phyloP scores from a whole-genome alignment of 352 stramenopile species.

The Globisporangium apiculatum region DNA sequence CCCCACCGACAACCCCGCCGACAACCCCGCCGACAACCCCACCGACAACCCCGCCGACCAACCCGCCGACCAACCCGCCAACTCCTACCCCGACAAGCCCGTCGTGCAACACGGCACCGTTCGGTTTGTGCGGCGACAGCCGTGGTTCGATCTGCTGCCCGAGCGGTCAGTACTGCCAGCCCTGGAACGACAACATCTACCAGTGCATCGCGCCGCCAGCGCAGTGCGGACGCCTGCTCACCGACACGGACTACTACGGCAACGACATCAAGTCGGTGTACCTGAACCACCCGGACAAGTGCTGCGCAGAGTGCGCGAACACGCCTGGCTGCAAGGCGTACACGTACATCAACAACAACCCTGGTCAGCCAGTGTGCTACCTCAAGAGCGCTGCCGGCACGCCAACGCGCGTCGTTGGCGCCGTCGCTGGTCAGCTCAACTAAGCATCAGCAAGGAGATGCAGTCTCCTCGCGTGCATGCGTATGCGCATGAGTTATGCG shows the following conservation, averaged over 20 bases:
- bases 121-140: neutral
- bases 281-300: slow-evolving; percentile 10
- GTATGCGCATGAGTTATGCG: neutral
- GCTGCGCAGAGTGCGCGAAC: slow-evolving; percentile 31
- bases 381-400: slow-evolving; percentile 28
- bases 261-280: slow-evolving; percentile 44
- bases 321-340: slow-evolving; percentile 31
- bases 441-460: neutral
- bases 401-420: slow-evolving; percentile 13
- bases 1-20: neutral
- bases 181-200: slow-evolving; percentile 31
- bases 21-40: too few species aligned
- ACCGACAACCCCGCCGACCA: too few species aligned
- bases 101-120: neutral
- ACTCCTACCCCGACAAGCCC: neutral
- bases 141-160: neutral
- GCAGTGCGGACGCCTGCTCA: slow-evolving; percentile 23
- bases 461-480: neutral
- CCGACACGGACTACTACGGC: slow-evolving; percentile 33
- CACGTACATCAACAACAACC: slow-evolving; percentile 41
- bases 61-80: neutral
- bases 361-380: slow-evolving; percentile 29
- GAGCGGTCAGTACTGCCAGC: slow-evolving; percentile 31
- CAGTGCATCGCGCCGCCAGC: slow-evolving; percentile 27
- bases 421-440: slow-evolving; percentile 30